Conservation (phyloP, 202 grass and related monocot species). For the Tripidium arundinaceum region DNA sequence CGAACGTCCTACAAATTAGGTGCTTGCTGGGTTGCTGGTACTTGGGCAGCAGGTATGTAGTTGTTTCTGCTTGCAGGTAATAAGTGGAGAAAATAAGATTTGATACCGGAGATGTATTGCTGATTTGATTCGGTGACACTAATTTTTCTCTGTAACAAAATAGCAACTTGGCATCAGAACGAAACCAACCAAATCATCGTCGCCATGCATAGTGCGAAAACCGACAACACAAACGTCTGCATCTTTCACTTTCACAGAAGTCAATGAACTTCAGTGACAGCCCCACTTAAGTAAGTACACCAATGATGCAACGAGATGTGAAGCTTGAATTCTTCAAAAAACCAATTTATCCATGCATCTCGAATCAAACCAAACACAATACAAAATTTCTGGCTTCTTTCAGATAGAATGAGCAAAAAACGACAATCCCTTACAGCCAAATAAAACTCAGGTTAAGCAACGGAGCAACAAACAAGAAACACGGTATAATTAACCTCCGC, state of each 20-base stretch:
- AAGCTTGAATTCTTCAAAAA: neutral
- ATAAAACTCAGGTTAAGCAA: too few relatives aligned
- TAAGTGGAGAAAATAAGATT: neutral
- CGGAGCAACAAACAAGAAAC: neutral
- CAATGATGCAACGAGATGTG: neutral
- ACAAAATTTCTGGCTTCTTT: neutral
- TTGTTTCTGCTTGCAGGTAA: too few relatives aligned
- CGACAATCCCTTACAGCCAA: neutral
- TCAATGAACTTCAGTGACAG: conserved; percentile 19
- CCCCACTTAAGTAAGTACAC: neutral
- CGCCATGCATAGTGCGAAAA: neutral
- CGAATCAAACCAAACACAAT: neutral
- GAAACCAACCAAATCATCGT: neutral
- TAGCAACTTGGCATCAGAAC: neutral
- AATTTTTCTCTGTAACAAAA: neutral
- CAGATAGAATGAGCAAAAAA: neutral
- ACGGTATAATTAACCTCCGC: too few relatives aligned
- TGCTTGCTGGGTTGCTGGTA: too few relatives aligned
- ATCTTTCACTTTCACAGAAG: conserved; percentile 10
- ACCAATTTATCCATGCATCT: neutral
- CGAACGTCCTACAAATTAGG: too few relatives aligned
- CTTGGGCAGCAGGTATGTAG: too few relatives aligned
- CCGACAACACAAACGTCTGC: neutral
- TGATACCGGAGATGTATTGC: neutral
- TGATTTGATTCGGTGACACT: neutral